A percentile compares a stretch with the other conserved stretches of the same genome.
These are phyloP conservation scores for Coleophoma eucalyptorum DNA, from an alignment of 2,329 filamentous ascomycete species.

Conservation along the genomic window DNA sequence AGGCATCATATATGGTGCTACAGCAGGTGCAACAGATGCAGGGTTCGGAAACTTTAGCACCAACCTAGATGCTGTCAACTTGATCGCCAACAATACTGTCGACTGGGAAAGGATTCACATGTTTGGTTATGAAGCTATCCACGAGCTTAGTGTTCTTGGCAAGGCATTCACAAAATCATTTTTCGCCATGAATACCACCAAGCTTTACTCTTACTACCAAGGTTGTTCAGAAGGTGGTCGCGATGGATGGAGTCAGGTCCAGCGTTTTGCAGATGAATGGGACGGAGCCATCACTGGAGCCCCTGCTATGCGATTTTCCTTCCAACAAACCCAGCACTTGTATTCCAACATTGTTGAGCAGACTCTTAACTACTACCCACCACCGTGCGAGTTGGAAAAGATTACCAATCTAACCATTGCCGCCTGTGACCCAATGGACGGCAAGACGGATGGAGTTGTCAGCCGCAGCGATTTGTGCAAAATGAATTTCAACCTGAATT, in stretches of 20 bases:
- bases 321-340: constrained; percentile 18
- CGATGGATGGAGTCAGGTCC: constrained; percentile 29
- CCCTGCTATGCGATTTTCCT: constrained; percentile 32
- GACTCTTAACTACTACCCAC: constrained; percentile 4
- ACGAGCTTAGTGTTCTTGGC: constrained; percentile 34
- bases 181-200: constrained; percentile 29
- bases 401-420: constrained; percentile 3
- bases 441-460: constrained; percentile 4
- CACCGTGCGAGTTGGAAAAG: constrained; percentile 4
- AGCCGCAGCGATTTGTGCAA: constrained; percentile 41
- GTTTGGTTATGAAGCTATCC: constrained; percentile 27
- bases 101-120: constrained; percentile 31
- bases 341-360: constrained; percentile 3
- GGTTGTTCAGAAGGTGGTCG: constrained; percentile 32
- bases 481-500: constrained; percentile 38
- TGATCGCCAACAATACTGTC: constrained; percentile 34
- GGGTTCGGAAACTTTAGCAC: constrained; percentile 44
- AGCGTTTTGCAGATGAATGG: constrained; percentile 29
- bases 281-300: constrained; percentile 33
- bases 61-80: constrained; percentile 31
- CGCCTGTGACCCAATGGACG: constrained; percentile 5
- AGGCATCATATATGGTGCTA: constrained; percentile 41
- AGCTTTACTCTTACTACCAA: constrained; percentile 28
- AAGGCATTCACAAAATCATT: constrained; percentile 38
- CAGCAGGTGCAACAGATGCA: constrained; percentile 43